Evolutionary conservation across 441 rosid genomes (phyloP).

Genomic region (Flueggea neowawraea): DNA sequence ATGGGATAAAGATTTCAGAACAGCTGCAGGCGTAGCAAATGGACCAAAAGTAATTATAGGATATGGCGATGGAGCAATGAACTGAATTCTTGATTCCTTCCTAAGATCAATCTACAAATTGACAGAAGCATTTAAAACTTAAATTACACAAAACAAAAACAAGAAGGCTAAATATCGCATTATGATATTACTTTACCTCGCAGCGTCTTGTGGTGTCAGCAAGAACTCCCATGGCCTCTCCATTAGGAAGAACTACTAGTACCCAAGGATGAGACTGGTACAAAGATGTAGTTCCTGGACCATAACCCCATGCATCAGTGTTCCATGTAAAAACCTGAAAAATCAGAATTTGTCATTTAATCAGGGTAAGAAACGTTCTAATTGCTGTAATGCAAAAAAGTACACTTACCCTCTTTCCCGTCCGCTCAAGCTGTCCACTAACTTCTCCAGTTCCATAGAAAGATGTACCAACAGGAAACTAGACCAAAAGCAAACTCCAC

Average conservation of each 20-base stretch:
- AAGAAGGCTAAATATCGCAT: neutral
- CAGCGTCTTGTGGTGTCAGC: conserved; percentile 89
- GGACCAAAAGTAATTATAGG: conserved; percentile 94
- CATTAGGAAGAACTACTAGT: conserved; percentile 76
- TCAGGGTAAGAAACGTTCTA: neutral
- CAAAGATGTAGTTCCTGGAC: conserved; percentile 83
- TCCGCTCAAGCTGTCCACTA: conserved; percentile 93
- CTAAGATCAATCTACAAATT: conserved; percentile 83
- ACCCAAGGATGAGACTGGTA: conserved; percentile 99
- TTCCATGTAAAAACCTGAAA: conserved; percentile 95
- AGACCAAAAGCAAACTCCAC: conserved; percentile 15
- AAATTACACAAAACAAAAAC: conserved; percentile 7
- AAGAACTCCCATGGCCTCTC: conserved; percentile 89
- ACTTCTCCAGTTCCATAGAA: conserved; percentile 99
- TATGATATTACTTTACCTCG: conserved; percentile 49
- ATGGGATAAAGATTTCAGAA: conserved; percentile 71
- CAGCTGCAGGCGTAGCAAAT: conserved; percentile 69
- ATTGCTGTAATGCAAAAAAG: neutral
- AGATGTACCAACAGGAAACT: conserved; percentile 83
- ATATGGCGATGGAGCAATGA: conserved; percentile 55
- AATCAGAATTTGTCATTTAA: neutral
- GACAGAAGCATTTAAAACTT: conserved; percentile 12
- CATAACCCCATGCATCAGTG: conserved; percentile 88
- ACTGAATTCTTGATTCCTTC: conserved; percentile 47
- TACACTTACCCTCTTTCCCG: conserved; percentile 78